Conservation (phyloP, 805 yeast genomes). For the Wickerhamiella kazuoi region DNA sequence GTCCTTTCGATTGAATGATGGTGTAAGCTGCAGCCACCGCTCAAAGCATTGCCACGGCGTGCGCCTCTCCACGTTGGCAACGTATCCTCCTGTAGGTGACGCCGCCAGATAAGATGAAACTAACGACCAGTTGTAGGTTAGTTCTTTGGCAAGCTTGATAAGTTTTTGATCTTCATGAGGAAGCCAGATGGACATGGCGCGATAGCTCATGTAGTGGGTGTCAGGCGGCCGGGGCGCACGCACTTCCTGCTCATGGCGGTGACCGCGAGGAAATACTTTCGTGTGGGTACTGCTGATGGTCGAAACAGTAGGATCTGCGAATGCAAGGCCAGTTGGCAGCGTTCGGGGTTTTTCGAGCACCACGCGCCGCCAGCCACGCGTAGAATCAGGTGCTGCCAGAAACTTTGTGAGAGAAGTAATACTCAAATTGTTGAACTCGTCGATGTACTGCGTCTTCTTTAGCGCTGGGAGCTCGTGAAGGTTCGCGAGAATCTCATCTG, state of each 20-base stretch:
- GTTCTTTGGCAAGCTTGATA: slow-evolving; percentile 67
- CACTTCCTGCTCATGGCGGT: slow-evolving; percentile 21
- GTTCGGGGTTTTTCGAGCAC: slow-evolving; percentile 14
- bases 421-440: slow-evolving; percentile 1
- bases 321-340: slow-evolving; percentile 9
- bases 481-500: background rate
- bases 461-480: background rate
- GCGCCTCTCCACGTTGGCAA: slow-evolving; percentile 80
- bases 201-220: slow-evolving; percentile 53
- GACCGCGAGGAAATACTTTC: background rate
- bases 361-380: slow-evolving; percentile 19
- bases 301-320: background rate
- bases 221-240: slow-evolving; percentile 90
- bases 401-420: slow-evolving; percentile 14
- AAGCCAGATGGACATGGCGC: slow-evolving; percentile 91
- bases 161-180: slow-evolving; percentile 81
- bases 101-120: slow-evolving; percentile 66
- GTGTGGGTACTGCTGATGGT: no score
- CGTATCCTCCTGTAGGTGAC: slow-evolving; percentile 48
- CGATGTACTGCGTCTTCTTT: background rate
- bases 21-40: slow-evolving; percentile 81
- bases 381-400: slow-evolving; percentile 15
- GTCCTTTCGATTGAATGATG: slow-evolving; percentile 69
- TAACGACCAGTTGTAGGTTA: slow-evolving; percentile 82
- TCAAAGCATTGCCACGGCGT: slow-evolving; percentile 99